These are phyloP conservation scores for Escallonia rubra DNA, from an alignment of 129 eudicot genomes.

Conservation along the genomic window DNA sequence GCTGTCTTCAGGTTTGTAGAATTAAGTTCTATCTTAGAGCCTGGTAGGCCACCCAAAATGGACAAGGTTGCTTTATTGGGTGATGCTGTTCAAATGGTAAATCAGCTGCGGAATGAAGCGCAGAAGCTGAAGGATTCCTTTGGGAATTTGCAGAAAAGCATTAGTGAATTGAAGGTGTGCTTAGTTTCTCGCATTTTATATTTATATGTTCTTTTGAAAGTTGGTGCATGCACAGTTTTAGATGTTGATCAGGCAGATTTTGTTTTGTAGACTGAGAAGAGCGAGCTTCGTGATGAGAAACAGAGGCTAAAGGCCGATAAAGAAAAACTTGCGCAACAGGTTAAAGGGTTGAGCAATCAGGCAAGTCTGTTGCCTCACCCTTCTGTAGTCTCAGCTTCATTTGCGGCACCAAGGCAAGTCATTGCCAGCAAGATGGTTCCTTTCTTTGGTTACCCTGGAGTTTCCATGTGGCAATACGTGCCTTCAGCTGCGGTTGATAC, in stretches of 20 bases:
- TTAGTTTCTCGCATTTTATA: background rate
- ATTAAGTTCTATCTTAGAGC: constrained; percentile 40
- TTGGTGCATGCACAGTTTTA: background rate
- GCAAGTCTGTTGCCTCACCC: constrained; percentile 22
- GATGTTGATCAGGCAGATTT: background rate
- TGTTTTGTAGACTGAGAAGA: constrained; percentile 35
- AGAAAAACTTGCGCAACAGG: constrained; percentile 37
- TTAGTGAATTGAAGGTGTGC: constrained; percentile 33
- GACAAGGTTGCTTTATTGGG: constrained; percentile 40
- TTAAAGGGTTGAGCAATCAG: constrained; percentile 20
- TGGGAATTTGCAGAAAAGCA: constrained; percentile 28
- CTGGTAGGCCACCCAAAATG: constrained; percentile 41
- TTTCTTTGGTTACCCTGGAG: constrained; percentile 41
- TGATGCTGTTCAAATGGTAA: constrained; percentile 41
- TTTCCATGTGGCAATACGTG: constrained; percentile 64
- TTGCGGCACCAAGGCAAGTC: constrained; percentile 32
- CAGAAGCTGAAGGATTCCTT: constrained; percentile 47
- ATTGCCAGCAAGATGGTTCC: constrained; percentile 38
- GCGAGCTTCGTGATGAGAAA: constrained; percentile 35
- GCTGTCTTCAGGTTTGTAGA: constrained; percentile 34
- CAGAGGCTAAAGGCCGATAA: constrained; percentile 36
- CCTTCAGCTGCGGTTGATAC: constrained; percentile 52
- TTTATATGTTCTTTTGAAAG: background rate
- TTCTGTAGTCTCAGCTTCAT: constrained; percentile 36
- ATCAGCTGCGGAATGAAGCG: constrained; percentile 38